Evolutionary conservation across 129 eudicot species (phyloP), one percentile per base, ranked within the genome.

Genomic region (Artemisia annua): DNA sequence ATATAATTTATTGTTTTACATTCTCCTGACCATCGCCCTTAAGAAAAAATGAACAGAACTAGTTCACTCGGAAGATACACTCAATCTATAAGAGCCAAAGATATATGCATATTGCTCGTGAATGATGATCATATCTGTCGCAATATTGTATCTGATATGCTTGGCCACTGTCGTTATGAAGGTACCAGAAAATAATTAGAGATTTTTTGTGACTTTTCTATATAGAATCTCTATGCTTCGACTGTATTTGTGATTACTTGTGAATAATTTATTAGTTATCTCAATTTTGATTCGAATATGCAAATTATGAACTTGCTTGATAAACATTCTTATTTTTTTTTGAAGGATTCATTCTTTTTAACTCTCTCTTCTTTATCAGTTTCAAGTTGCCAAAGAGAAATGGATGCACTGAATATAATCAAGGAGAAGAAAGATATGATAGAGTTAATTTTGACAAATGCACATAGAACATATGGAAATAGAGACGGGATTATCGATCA

Each of bases 31-130:
- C 18, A 56, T 39, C 60, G 28, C 62, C 53, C 26, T 53, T 69
- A 44, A 52, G 51, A 35, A 57, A 55, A 63, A n/a, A 80, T 62
- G 77, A 70, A 14, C 74, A 39, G 24, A 80, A 52, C n/a, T 26
- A 74, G 0, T 69, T 18, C 71, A 75, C 28, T 54, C 30, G 80
- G 73, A 69, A 80, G 61, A 69, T 49, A 7, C 73, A 63, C 57
- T 16, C 69, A 69, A 54, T 52, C 72, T 32, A 44, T 62, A 18
- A 60, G 11, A 53, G 43, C 60, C 67, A 78, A 78, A 51, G 84
- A 75, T 17, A 75, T 80, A 48, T 80, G 84, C 84, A 80, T 80
- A 75, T 80, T 80, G 64, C 80, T 80, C n/a, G 73, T 69, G 73
- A 80, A 80, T 24, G 69, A 69, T 80, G 84, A 80, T 70, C 20